Conservation (phyloP, 805 yeast genomes). For the Candida parachauliodes region DNA sequence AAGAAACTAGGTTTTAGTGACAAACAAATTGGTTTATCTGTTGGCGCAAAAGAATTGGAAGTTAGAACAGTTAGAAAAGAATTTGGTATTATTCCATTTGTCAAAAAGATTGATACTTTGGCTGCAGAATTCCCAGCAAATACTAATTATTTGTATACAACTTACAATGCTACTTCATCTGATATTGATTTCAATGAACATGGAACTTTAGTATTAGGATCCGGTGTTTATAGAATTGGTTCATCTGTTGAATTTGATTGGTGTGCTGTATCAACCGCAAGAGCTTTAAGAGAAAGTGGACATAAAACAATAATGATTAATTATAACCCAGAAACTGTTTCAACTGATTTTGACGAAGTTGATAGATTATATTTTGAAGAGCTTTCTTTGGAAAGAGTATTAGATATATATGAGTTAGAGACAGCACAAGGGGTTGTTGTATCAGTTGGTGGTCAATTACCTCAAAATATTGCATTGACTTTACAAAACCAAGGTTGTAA, state of each 20-base stretch:
- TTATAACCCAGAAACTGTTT: constrained; percentile 97
- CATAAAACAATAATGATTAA: constrained; percentile 93
- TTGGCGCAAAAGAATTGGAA: constrained; percentile 69
- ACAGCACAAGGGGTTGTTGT: constrained; percentile 87
- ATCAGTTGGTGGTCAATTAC: constrained; percentile 96
- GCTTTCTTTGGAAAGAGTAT: constrained; percentile 88
- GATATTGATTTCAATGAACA: constrained; percentile 85
- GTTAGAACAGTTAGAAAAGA: constrained; percentile 80
- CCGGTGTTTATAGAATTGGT: constrained; percentile 99
- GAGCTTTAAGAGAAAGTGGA: constrained; percentile 85
- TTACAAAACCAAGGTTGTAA: constrained; percentile 81
- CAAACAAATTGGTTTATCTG: constrained; percentile 81
- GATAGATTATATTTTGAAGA: constrained; percentile 97
- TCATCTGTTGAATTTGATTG: constrained; percentile 98
- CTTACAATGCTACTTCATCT: constrained; percentile 84
- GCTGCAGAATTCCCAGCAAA: constrained; percentile 99
- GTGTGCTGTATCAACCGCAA: constrained; percentile 98
- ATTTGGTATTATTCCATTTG: constrained; percentile 83
- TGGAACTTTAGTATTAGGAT: constrained; percentile 93
- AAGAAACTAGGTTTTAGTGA: constrained; percentile 95
- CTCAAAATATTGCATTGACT: constrained; percentile 91
- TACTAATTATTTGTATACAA: constrained; percentile 92
- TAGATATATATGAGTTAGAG: constrained; percentile 96
- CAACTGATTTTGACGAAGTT: constrained; percentile 97
- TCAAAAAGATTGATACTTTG: constrained; percentile 92